Evolutionary conservation across 352 stramenopile species (phyloP), one percentile per base, ranked within the genome.

Genomic region (Blastocystis sp.): DNA sequence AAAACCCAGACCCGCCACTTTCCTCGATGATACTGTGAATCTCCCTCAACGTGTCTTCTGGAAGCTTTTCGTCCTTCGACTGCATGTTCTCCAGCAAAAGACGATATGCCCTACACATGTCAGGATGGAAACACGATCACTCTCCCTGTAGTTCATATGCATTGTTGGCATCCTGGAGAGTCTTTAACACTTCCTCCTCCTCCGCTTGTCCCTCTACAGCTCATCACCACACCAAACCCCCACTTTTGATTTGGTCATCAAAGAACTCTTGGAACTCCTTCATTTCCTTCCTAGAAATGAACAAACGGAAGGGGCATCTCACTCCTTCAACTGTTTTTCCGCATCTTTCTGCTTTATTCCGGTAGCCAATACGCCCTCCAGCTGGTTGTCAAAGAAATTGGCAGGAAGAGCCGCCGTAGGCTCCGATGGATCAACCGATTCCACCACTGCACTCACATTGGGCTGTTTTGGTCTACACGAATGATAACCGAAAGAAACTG

Each of bases 211-310:
- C 40, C 69, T 81, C 69, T 81, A 64, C 4, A 36, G 8, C 16
- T 57, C 14, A 65, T 29, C 8, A 1, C 48, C 9, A 32, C 16
- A 16, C 1, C 3, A 44, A 7, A 0, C 24, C 32, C 32, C 14
- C 38, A 81, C 69, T 81, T 29, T 81, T 51, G 1, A 42, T n/a
- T n/a, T 81, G 42, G 44, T 32, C 27, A 27, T 81, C 32, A 18
- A 63, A 48, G 42, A 81, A 81, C 24, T 81, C 48, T 29, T 81
- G 34, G 27, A 81, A 64, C 27, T 81, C n/a, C 40, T 81, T 81
- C 48, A 29, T 38, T 18, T 81, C 69, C 53, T 81, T 64, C 24
- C 69, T 81, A 81, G 3, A 16, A 21, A 44, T 61, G 9, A 81
- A 18, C 14, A 27, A 40, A 9, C 24, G 24, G 3, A 4, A 18